phyloP scores from a whole-genome alignment of 805 yeast genomes.

The Suhomyces faveliae region DNA sequence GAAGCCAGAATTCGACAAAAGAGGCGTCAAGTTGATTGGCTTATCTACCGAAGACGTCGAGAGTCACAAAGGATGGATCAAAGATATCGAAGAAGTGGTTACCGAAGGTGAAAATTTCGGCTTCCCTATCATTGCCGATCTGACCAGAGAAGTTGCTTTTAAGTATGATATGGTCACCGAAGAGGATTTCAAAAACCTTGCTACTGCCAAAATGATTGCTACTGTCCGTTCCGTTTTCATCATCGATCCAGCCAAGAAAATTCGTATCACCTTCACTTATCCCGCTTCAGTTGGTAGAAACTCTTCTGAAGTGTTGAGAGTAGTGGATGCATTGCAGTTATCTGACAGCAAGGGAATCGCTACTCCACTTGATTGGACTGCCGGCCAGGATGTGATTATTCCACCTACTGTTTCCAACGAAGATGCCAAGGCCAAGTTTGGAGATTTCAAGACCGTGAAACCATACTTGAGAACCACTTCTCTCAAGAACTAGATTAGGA shows the following conservation, averaged over 20 bases:
- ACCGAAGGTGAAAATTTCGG: slow-evolving; percentile 49
- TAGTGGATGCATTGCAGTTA: slow-evolving; percentile 65
- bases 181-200: slow-evolving; percentile 66
- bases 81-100: slow-evolving; percentile 67
- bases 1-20: slow-evolving; percentile 64
- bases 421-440: slow-evolving; percentile 59
- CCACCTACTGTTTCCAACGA: slow-evolving; percentile 63
- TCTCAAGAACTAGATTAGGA: neutral
- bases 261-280: slow-evolving; percentile 62
- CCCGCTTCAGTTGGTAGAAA: slow-evolving; percentile 77
- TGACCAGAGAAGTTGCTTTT: slow-evolving; percentile 56
- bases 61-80: slow-evolving; percentile 66
- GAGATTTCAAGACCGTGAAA: slow-evolving; percentile 59
- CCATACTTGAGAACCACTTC: slow-evolving; percentile 62
- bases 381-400: slow-evolving; percentile 71
- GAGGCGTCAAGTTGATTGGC: slow-evolving; percentile 67
- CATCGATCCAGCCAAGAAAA: slow-evolving; percentile 64
- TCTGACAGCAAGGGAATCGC: slow-evolving; percentile 61
- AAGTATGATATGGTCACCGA: slow-evolving; percentile 69
- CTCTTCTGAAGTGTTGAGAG: slow-evolving; percentile 71
- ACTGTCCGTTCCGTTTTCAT: slow-evolving; percentile 72
- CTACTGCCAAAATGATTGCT: slow-evolving; percentile 60
- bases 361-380: slow-evolving; percentile 73
- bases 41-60: slow-evolving; percentile 62
- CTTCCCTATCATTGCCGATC: slow-evolving; percentile 72